Percentiles rank a stretch among this genome's conserved stretches.
phyloP scores from a whole-genome alignment of 1,139 yeast genomes.

The Wickerhamomyces sp. region DNA sequence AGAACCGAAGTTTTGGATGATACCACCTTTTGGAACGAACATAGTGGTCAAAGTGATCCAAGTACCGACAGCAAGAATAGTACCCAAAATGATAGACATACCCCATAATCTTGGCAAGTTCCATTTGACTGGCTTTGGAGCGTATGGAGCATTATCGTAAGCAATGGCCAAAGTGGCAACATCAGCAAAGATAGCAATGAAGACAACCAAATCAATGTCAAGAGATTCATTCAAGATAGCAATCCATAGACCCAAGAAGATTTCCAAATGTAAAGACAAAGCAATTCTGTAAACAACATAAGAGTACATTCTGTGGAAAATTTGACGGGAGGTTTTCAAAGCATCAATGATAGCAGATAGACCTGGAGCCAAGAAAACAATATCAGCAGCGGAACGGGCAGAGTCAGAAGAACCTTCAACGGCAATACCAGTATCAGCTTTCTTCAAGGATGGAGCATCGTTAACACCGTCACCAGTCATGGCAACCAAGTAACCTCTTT shows the following conservation, averaged over 20 bases:
- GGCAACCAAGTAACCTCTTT: conserved; percentile 93
- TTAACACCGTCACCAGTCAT: conserved; percentile 99
- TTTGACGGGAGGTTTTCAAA: conserved; percentile 89
- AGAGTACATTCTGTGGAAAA: conserved; percentile 98
- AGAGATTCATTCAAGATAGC: conserved; percentile 82
- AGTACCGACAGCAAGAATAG: conserved; percentile 79
- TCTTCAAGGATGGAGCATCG: conserved; percentile 94
- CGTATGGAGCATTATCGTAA: conserved; percentile 96
- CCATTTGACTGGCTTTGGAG: conserved; percentile 97
- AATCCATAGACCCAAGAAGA: conserved; percentile 91
- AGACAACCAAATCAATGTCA: conserved; percentile 83
- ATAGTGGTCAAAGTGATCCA: conserved; percentile 91
- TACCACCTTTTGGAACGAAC: conserved; percentile 86
- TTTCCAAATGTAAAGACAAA: conserved; percentile 85
- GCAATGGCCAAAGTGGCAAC: conserved; percentile 95
- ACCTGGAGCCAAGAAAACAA: conserved; percentile 95
- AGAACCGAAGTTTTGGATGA: conserved; percentile 90
- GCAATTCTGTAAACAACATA: conserved; percentile 96
- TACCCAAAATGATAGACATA: conserved; percentile 83
- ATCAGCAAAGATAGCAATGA: conserved; percentile 93
- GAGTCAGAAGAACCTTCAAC: conserved; percentile 97
- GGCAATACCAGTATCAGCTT: conserved; percentile 96
- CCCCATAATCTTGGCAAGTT: conserved; percentile 97
- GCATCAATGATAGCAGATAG: conserved; percentile 93
- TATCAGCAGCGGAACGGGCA: conserved; percentile 95